These are phyloP conservation scores for Pneumocystis canis DNA, from an alignment of 1,139 yeast species.

Conservation along the genomic window DNA sequence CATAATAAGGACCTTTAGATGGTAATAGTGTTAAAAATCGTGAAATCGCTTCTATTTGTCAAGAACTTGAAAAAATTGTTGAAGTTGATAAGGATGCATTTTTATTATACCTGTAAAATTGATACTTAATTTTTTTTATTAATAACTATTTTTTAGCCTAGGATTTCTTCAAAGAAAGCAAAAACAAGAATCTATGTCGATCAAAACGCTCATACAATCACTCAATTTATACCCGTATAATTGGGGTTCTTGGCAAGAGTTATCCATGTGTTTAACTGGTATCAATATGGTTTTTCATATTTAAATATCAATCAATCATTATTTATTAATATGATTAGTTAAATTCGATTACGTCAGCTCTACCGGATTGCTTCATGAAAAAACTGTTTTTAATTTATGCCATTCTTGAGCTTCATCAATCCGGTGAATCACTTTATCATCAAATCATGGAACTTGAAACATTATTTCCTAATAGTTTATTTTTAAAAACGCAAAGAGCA, in stretches of 20 bases:
- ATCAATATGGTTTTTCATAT: conserved; percentile 31
- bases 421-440: conserved; percentile 36
- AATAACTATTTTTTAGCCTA: conserved; percentile 20
- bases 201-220: conserved; percentile 41
- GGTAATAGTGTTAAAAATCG: conserved; percentile 23
- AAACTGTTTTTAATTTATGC: conserved; percentile 55
- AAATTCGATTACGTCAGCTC: conserved; percentile 13
- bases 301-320: not conserved
- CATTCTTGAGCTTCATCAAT: conserved; percentile 69
- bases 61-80: conserved; percentile 21
- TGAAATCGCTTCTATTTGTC: conserved; percentile 23
- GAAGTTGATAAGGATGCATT: conserved; percentile 35
- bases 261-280: conserved; percentile 40
- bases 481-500: conserved; percentile 67
- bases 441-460: conserved; percentile 35
- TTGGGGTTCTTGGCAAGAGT: conserved; percentile 90
- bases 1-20: conserved; percentile 27
- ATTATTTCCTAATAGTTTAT: conserved; percentile 58
- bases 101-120: conserved; percentile 41
- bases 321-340: conserved; percentile 4
- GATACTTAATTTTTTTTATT: not conserved
- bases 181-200: conserved; percentile 3
- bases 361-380: conserved; percentile 38
- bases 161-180: conserved; percentile 21
- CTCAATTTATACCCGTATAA: conserved; percentile 58